Evolutionary conservation across 768 basidiomycete genomes (phyloP).

Genomic region (Dendrothele bispora): DNA sequence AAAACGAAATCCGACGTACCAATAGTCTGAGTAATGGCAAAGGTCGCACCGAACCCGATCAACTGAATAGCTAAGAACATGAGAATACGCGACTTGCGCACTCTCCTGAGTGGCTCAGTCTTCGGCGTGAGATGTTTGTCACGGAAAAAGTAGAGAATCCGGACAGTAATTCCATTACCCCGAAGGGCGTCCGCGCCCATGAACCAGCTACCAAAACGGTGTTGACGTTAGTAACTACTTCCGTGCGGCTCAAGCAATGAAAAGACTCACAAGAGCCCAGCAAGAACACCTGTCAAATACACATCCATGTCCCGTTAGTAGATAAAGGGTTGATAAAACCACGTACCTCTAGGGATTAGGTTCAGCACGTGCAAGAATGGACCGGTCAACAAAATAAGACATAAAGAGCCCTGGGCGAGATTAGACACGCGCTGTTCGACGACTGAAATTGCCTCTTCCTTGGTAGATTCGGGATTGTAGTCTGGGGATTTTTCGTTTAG

Average conservation of each 20-base stretch:
- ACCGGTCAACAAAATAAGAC: slow-evolving; percentile 75
- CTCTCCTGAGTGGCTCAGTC: slow-evolving; percentile 71
- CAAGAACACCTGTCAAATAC: slow-evolving; percentile 61
- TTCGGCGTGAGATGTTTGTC: slow-evolving; percentile 63
- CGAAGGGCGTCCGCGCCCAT: slow-evolving; percentile 87
- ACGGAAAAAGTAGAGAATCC: slow-evolving; percentile 75
- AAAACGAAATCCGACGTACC: slow-evolving; percentile 42
- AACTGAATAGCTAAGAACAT: slow-evolving; percentile 77
- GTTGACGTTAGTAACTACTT: too few species aligned
- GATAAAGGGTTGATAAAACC: slow-evolving; percentile 8
- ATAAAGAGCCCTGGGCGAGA: slow-evolving; percentile 78
- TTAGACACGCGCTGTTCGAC: slow-evolving; percentile 95
- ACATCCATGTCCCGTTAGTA: slow-evolving; percentile 1
- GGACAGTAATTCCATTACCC: slow-evolving; percentile 80
- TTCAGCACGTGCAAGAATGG: slow-evolving; percentile 81
- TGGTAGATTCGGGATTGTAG: slow-evolving; percentile 20
- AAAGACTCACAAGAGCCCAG: slow-evolving; percentile 80
- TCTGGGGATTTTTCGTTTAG: not conserved
- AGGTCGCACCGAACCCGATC: slow-evolving; percentile 82
- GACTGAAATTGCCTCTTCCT: slow-evolving; percentile 66
- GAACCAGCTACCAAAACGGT: slow-evolving; percentile 63
- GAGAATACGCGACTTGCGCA: slow-evolving; percentile 72
- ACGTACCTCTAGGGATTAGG: slow-evolving; percentile 69
- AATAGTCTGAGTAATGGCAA: slow-evolving; percentile 88
- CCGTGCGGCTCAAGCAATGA: too few species aligned